Evolutionary conservation across 164 flowering plant species (phyloP), one percentile per base, ranked within the genome.

Genomic region (Tetracentron sinense): DNA sequence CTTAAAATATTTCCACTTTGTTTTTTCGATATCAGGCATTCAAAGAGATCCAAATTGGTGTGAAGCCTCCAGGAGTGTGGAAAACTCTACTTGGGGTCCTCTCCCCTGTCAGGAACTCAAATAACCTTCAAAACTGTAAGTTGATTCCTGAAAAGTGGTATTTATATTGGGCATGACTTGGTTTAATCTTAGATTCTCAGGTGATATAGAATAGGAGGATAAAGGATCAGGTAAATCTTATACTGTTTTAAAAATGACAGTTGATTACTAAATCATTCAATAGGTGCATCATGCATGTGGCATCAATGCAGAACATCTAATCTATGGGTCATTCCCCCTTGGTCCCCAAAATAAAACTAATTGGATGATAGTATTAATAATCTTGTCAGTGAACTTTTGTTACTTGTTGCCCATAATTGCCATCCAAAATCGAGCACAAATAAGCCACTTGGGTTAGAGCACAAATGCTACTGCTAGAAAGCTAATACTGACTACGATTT

Each of bases 31-130:
- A 25, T 62, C 66, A 94, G 97, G 97, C 99, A 51, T 95, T 87
- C 64, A 94, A 89, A 71, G 88, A 67, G 63, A 65, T 76, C 25
- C 75, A 81, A 60, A 61, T 17, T 58, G 83, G 84, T 51, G 70
- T 58, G 63, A 92, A 85, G 81, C 94, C 96, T 72, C 92, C 96
- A 44, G 99, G 99, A 56, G 92, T 95, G 26, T 68, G 68, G 81
- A 81, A 80, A 75, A 95, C 97, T 22, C 69, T 95, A 51, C 29
- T 80, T 52, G 92, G 82, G 14, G 77, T 82, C 7, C 58, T 88
- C 28, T 73, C 94, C 25, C 60, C 78, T 75, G 86, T 79, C 64
- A 81, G 73, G 56, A 69, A 71, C 60, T 56, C 93, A 60, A 74
- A 56, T 64, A 81, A 58, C 60, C 42, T 53, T 42, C 82, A 67